Conservation (phyloP, 768 basidiomycete species). For the Pulveroboletus sp. region DNA sequence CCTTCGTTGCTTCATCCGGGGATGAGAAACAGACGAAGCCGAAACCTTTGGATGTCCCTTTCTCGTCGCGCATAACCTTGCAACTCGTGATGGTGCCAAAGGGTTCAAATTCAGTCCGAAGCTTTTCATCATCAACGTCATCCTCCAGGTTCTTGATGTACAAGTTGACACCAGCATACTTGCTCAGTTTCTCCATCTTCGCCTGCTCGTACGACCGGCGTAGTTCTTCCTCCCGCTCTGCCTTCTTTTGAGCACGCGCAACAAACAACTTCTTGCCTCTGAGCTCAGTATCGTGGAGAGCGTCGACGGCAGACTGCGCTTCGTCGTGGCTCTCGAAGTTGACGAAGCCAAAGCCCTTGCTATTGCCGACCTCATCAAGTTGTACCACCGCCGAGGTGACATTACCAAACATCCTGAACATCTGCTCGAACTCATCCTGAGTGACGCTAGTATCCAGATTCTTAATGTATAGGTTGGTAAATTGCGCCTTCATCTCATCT, state of each 20-base stretch:
- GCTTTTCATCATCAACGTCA: constrained; percentile 95
- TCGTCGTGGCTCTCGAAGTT: constrained; percentile 93
- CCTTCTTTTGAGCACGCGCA: constrained; percentile 95
- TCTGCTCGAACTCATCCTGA: constrained; percentile 78
- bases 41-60: constrained; percentile 89
- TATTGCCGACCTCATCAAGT: constrained; percentile 82
- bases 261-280: constrained; percentile 92
- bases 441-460: constrained; percentile 84
- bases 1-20: constrained; percentile 98
- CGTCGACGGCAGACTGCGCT: constrained; percentile 85
- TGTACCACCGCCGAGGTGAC: constrained; percentile 89
- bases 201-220: constrained; percentile 91
- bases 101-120: constrained; percentile 92
- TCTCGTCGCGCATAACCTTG: constrained; percentile 99
- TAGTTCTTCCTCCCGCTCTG: constrained; percentile 96
- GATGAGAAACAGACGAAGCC: constrained; percentile 99
- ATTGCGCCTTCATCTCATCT: constrained; percentile 95
- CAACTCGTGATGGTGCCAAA: constrained; percentile 97
- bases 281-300: constrained; percentile 79
- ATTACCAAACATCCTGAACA: constrained; percentile 72
- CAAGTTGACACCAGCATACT: constrained; percentile 97
- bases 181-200: constrained; percentile 95
- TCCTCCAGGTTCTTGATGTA: constrained; percentile 99
- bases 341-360: constrained; percentile 98
- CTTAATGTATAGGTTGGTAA: constrained; percentile 98